phyloP scores from a whole-genome alignment of 257 asterid species.

The Galeopsis tetrahit region DNA sequence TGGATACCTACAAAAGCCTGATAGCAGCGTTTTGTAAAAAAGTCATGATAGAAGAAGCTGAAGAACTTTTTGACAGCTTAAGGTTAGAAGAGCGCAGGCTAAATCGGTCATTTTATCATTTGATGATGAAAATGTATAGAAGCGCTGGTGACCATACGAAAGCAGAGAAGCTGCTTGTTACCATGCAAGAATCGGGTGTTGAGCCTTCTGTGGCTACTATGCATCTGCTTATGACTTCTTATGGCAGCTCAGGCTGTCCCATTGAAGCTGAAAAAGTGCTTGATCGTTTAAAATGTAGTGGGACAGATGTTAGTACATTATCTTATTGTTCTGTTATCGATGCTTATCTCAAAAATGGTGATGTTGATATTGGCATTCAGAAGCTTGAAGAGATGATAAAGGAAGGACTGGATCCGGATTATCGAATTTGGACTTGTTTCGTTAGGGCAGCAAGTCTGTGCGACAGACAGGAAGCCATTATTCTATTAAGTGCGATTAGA shows the following conservation, averaged over 20 bases:
- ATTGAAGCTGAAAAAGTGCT: conserved; percentile 90
- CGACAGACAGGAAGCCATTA: conserved; percentile 49
- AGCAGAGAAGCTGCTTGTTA: conserved; percentile 74
- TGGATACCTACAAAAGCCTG: conserved; percentile 87
- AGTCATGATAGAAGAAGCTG: conserved; percentile 85
- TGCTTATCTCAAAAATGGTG: conserved; percentile 90
- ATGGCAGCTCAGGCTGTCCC: conserved; percentile 93
- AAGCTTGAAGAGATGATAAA: conserved; percentile 72
- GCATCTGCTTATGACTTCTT: conserved; percentile 96
- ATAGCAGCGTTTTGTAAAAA: conserved; percentile 80
- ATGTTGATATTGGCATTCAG: conserved; percentile 63
- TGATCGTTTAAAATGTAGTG: conserved; percentile 61
- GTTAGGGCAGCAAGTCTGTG: conserved; percentile 85
- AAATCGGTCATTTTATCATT: conserved; percentile 86
- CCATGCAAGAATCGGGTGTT: conserved; percentile 89
- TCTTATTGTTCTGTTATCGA: conserved; percentile 84
- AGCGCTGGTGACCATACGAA: conserved; percentile 65
- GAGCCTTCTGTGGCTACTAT: conserved; percentile 87
- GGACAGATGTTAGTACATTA: conserved; percentile 64
- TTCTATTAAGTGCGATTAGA: conserved; percentile 68
- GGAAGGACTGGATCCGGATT: conserved; percentile 82
- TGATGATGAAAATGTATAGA: conserved; percentile 98
- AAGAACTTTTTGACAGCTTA: conserved; percentile 72
- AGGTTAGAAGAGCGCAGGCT: conserved; percentile 61
- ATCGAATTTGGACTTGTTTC: conserved; percentile 91